Base-by-base conservation (phyloP, 495 filamentous ascomycete species). In the Trichoderma asperelloides region DNA sequence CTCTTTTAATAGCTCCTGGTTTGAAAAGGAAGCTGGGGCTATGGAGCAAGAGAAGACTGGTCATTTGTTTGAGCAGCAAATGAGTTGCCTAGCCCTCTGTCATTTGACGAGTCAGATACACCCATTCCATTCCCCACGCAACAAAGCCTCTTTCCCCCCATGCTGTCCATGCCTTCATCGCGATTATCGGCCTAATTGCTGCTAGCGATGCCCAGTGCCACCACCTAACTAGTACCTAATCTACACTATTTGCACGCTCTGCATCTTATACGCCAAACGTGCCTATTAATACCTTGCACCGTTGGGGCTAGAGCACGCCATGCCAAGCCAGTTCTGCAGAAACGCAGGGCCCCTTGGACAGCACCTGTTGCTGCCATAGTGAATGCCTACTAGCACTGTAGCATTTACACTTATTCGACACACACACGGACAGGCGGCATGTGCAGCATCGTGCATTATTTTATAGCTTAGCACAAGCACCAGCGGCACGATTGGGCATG, bases 71-170 rank as follows among this genome's bases (percentile, higher is more conserved):
- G 33, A 27, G 30, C 1, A 60, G 8, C 27, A 60, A 30, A 11
- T 60, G 55, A 60, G 18, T 18, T 21, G 23, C 55, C 55, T 30
- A 18, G 55, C 55, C 55, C 8, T n/a, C 55, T 13, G 27, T 28
- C 55, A 60, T 27, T 60, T 30, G 55, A 30, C 55, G 55, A 60
- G 55, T 60, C 55, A 60, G 55, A 60, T 60, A 30, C 55, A 3
- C 25, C 15, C 25, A 60, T 28, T 13, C 1, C 9, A 1, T 30
- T 30, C 55, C 55, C 55, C 55, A 60, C 55, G 55, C 4, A 13
- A 60, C 13, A 47, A n/a, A 15, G 43, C 43, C 43, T 28, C 23
- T 23, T 55, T 15, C n/a, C 47, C 47, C 47, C 47, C n/a, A 23
- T 47, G 43, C 43, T 47, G 43, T 23, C 16, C 12, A 60, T 60